Conservation (phyloP, 805 yeast genomes). For the Starmera dryadoides region DNA sequence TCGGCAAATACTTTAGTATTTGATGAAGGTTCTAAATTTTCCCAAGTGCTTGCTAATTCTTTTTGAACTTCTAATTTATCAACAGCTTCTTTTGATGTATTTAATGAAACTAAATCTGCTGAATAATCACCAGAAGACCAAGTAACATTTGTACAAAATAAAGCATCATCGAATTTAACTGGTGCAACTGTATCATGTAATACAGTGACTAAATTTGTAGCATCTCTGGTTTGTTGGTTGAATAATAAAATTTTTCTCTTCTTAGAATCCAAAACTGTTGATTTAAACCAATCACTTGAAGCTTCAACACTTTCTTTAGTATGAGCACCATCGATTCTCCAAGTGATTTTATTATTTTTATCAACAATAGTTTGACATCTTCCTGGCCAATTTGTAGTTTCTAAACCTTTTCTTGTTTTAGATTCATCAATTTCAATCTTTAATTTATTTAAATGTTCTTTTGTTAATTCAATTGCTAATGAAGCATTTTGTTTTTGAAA, state of each 20-base stretch:
- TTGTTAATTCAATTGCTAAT: constrained; percentile 67
- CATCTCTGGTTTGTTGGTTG: constrained; percentile 93
- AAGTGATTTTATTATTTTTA: constrained; percentile 42
- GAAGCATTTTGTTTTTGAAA: constrained; percentile 87
- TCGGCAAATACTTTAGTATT: constrained; percentile 53
- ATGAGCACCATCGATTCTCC: constrained; percentile 96
- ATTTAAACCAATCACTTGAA: constrained; percentile 74
- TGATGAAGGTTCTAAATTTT: constrained; percentile 35
- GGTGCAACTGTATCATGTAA: constrained; percentile 38
- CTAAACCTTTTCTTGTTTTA: constrained; percentile 44
- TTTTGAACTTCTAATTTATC: constrained; percentile 80
- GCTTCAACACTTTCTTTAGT: constrained; percentile 80
- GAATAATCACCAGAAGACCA: constrained; percentile 79
- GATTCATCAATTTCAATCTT: constrained; percentile 28
- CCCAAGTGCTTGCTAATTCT: constrained; percentile 66
- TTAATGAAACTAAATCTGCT: constrained; percentile 78
- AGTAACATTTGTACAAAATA: constrained; percentile 88
- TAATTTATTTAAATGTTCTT: constrained; percentile 46
- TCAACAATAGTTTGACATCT: constrained; percentile 81
- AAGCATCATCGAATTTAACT: constrained; percentile 60
- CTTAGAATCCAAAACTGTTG: constrained; percentile 26
- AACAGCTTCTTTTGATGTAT: constrained; percentile 71
- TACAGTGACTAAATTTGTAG: constrained; percentile 50
- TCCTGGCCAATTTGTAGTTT: constrained; percentile 84
- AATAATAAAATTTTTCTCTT: constrained; percentile 53